A percentile compares a stretch with the other conserved stretches of the same genome.
Evolutionary conservation across 2,329 filamentous ascomycete species (phyloP).

Genomic region (Lecanicillium sp.): DNA sequence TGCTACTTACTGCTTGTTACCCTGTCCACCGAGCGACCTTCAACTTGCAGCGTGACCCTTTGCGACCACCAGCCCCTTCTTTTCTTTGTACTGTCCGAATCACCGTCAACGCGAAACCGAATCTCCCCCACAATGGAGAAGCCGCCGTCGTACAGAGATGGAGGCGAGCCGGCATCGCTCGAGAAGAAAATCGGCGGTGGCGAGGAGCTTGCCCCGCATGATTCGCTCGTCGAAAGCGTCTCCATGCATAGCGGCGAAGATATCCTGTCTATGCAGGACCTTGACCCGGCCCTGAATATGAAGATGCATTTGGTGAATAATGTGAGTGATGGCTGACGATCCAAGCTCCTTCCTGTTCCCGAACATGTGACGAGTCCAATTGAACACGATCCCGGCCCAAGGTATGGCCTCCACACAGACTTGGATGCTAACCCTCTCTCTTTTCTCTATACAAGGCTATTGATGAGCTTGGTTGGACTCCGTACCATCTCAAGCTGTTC

Average conservation of each 20-base stretch:
- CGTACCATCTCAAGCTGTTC: constrained; percentile 51
- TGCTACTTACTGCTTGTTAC: too few relatives aligned
- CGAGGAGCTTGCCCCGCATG: background rate
- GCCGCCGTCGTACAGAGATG: constrained; percentile 5
- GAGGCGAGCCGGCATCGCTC: background rate
- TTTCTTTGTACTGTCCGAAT: too few relatives aligned
- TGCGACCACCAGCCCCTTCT: too few relatives aligned
- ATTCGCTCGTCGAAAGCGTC: background rate
- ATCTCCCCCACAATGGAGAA: background rate
- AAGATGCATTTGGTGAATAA: constrained; percentile 66
- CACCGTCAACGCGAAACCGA: too few relatives aligned
- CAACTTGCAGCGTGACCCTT: too few relatives aligned
- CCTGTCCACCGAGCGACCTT: too few relatives aligned
- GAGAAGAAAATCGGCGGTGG: constrained; percentile 6
- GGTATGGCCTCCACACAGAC: too few relatives aligned
- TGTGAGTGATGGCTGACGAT: constrained; percentile 28
- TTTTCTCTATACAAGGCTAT: constrained; percentile 30
- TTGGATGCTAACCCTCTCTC: background rate
- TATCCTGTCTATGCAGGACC: constrained; percentile 46
- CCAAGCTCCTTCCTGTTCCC: background rate
- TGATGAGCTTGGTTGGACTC: constrained; percentile 54
- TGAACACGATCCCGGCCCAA: too few relatives aligned
- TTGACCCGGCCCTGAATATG: constrained; percentile 52
- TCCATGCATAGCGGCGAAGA: constrained; percentile 30
- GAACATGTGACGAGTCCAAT: too few relatives aligned